Conservation (phyloP, 192 early-diverging fungal genomes). For the Funneliformis mosseae region DNA sequence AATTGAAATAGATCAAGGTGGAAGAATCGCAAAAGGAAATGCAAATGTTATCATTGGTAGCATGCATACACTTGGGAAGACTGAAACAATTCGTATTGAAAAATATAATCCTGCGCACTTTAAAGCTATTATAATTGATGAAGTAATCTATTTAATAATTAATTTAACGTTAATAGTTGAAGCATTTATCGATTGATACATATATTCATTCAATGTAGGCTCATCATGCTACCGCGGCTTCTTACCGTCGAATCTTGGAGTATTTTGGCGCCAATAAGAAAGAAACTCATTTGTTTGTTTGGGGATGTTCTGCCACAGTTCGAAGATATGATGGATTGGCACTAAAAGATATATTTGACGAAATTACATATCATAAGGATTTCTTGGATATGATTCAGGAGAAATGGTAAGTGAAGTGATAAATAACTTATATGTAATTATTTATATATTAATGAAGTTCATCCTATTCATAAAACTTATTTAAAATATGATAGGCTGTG, state of each 20-base stretch:
- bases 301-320: conserved; percentile 94
- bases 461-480: background rate
- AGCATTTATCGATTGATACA: background rate
- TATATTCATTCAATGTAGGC: conserved; percentile 56
- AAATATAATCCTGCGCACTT: conserved; percentile 74
- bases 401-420: conserved; percentile 62
- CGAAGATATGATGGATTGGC: conserved; percentile 80
- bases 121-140: conserved; percentile 90
- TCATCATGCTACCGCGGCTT: conserved; percentile 84
- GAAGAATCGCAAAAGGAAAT: conserved; percentile 53
- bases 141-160: conserved; percentile 43
- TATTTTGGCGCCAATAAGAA: conserved; percentile 62
- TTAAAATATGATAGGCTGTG: conserved; percentile 74
- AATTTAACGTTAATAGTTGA: background rate
- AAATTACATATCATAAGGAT: conserved; percentile 71
- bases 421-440: no score
- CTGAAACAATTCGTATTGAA: conserved; percentile 48
- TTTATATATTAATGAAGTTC: background rate
- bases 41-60: conserved; percentile 79
- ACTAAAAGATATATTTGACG: conserved; percentile 69
- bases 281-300: conserved; percentile 68
- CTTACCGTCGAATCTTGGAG: conserved; percentile 71
- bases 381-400: conserved; percentile 86
- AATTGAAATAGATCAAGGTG: conserved; percentile 72
- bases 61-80: conserved; percentile 72